Base-by-base conservation (phyloP, 768 basidiomycete species). In the Russula griseocarnosa region DNA sequence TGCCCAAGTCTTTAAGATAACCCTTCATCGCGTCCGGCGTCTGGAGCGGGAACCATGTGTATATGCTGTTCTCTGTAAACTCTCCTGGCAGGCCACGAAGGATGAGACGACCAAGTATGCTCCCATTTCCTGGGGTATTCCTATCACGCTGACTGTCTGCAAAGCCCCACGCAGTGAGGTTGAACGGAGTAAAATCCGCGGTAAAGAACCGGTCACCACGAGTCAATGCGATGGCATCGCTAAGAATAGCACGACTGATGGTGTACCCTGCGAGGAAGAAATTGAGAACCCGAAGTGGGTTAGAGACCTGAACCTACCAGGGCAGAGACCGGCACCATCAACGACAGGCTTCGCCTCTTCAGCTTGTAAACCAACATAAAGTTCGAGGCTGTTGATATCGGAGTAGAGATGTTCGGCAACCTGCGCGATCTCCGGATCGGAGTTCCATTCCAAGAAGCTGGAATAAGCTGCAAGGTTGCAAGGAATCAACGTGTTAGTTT, bases 21-120 rank as follows among this genome's bases (percentile, higher is more conserved):
- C 70, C 74, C 63, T 82, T 75, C 90, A 92, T 92, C 2, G 84
- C 73, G 0, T 79, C 76, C 4, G 91, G 92, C 0, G 86, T 88
- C 85, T 92, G 86, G 50, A 93, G 78, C n/a, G 92, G 88, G 86
- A 92, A 93, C 83, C 89, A 92, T 4, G 92, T 85, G 71, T 90
- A 93, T 53, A 83, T 76, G 63, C 87, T 89, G 72, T 87, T 84
- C 62, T 82, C 80, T 0, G 81, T 79, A 74, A 80, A 93, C 70
- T 90, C 76, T 55, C 84, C 74, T 1, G 92, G 90, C 1, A 93
- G 79, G 22, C 83, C 84, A 52, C 92, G 88, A 55, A 91, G 76
- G 74, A 93, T 76, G 36, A 93, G 80, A 38, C 86, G 82, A 8
- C 87, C 90, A 46, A 92, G 81, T 14, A 82, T 87, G 73, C 86